Conservation (phyloP, 2,329 filamentous ascomycete species). For the Xylaria sp. region DNA sequence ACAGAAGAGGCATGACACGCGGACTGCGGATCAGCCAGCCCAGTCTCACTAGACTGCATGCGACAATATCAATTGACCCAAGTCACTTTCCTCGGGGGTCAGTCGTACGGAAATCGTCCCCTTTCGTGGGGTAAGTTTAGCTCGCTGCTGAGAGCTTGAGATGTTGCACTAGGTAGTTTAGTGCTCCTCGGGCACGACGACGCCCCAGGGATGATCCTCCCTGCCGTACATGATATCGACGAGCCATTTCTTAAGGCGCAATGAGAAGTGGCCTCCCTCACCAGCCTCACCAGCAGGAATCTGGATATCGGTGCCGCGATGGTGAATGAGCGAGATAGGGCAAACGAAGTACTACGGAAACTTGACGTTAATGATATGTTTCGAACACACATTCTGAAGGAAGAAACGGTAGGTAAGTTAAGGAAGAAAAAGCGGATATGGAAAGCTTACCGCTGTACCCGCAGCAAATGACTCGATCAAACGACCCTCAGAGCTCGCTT, state of each 20-base stretch:
- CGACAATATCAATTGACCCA: neutral
- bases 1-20: neutral
- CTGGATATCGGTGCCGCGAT: constrained; percentile 57
- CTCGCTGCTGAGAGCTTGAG: neutral
- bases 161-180: constrained; percentile 14
- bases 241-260: constrained; percentile 61
- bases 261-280: constrained; percentile 51
- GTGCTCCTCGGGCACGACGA: constrained; percentile 58
- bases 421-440: neutral
- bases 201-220: constrained; percentile 62
- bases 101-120: neutral
- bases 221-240: constrained; percentile 70
- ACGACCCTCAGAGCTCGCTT: constrained; percentile 68
- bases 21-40: neutral
- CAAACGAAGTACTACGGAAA: constrained; percentile 60
- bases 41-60: neutral
- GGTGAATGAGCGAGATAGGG: constrained; percentile 62
- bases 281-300: constrained; percentile 55
- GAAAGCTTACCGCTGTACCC: constrained; percentile 69
- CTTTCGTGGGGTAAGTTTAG: neutral
- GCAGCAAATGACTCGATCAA: constrained; percentile 80
- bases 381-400: neutral
- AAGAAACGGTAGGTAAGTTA: neutral
- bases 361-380: constrained; percentile 12
- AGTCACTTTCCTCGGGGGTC: neutral